Base-by-base conservation (phyloP, 2,329 filamentous ascomycete genomes). In the Nannizziopsis barbatae region DNA sequence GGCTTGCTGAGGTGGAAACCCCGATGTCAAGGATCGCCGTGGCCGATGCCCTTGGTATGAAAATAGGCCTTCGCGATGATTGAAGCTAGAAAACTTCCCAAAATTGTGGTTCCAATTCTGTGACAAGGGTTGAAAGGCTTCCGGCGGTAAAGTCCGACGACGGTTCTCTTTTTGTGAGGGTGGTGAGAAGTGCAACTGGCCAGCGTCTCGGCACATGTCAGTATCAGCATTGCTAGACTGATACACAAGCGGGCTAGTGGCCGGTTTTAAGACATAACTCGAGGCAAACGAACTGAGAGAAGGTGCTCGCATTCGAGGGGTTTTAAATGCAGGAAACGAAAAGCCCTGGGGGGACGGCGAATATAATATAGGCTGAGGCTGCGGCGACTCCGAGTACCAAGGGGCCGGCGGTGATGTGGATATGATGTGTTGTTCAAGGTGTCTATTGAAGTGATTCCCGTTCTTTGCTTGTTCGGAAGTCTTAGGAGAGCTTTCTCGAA, bases 201-300 rank as follows among this genome's bases (percentile, higher is more conserved):
- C 71, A 47, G 74, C 64, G 15, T 71, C 71, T 53, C 76, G 71
- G 1, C 78, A 72, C 42, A 83, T 71, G 50, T 86, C 81, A 17
- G 83, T 61, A 56, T 92, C 86, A 5, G 86, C 82, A 56, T 89
- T 92, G 66, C 83, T 93, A 59, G 87, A 80, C 37, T 88, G 87
- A 59, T 95, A 82, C 0, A 93, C 89, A 9, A 98, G 72, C 11
- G 92, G 92, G 58, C 89, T 96, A 1, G 92, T 96, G 0, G 92
- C 90, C 2, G 86, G 79, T 65, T 90, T 84, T 53, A 94, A 84
- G 30, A 84, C 75, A 63, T 95, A 95, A 57, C 80, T 88, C 1
- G 81, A 84, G 0, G 84, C 83, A 11, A 85, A 73, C 1, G 86
- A 87, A 2, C 81, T 83, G 8, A 84, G 60, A 1, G 80, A 81